phyloP scores from a whole-genome alignment of 1,284 basidiomycete genomes.

The Hymenochaete sp. region DNA sequence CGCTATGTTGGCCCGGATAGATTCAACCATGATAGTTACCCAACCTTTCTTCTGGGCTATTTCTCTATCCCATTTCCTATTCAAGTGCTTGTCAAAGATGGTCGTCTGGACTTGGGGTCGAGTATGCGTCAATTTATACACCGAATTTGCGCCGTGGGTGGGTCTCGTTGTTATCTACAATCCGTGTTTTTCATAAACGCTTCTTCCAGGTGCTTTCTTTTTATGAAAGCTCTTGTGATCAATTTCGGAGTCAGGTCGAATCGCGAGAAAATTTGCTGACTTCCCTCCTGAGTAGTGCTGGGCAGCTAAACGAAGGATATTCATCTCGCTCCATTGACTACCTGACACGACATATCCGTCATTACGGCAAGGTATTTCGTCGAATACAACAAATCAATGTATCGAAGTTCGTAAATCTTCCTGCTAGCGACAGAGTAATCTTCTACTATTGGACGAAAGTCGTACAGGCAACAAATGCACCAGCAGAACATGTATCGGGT shows the following conservation, averaged over 20 bases:
- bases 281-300: conserved; percentile 11
- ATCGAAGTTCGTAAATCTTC: conserved; percentile 53
- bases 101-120: conserved; percentile 64
- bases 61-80: conserved; percentile 54
- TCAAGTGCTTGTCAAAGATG: conserved; percentile 61
- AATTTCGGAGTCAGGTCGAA: conserved; percentile 45
- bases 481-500: conserved; percentile 51
- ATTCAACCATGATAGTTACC: conserved; percentile 28
- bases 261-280: conserved; percentile 36
- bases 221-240: conserved; percentile 49
- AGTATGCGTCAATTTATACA: conserved; percentile 34
- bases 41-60: conserved; percentile 43
- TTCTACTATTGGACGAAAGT: conserved; percentile 74
- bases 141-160: conserved; percentile 47
- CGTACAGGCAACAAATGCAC: conserved; percentile 50
- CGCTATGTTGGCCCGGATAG: conserved; percentile 32
- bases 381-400: conserved; percentile 57
- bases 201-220: conserved; percentile 44
- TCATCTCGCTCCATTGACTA: conserved; percentile 38
- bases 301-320: conserved; percentile 22
- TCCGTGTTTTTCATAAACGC: conserved; percentile 10
- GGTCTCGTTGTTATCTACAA: conserved; percentile 19
- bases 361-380: conserved; percentile 72
- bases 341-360: conserved; percentile 56
- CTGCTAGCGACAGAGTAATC: conserved; percentile 54